Evolutionary conservation across 768 basidiomycete species (phyloP), one percentile per base, ranked within the genome.

Genomic region (Sutorius australiensis): DNA sequence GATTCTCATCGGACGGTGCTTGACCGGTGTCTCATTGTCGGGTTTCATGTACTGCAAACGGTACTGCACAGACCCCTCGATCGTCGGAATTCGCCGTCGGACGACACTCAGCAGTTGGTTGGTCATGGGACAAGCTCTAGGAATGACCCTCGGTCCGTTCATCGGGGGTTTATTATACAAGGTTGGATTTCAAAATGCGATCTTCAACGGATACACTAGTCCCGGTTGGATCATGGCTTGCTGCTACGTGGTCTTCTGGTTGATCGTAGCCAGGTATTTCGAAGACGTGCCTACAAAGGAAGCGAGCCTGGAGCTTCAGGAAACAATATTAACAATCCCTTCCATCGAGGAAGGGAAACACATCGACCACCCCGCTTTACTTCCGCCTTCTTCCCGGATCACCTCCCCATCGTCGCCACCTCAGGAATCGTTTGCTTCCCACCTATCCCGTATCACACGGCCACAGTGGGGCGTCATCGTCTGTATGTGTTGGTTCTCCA

Each of bases 401-500:
- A 9, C 38, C 10, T 17, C 7, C 28, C 21, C 49, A 13, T 10
- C 44, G n/a, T 45, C 34, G 6, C 40, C 50, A 33, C 31, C 12
- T 12, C 45, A 49, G n/a, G 60, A 51, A 33, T 50, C 61, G 6
- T 39, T 55, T 30, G 5, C 38, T 3, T 4, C 47, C 41, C 60
- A 56, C 6, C 48, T 62, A 39, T 54, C 44, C 46, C 55, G 28
- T 11, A 44, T 65, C 51, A 66, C 68, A 7, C 43, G 17, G 7
- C 49, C 64, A 8, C 77, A 80, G 53, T 80, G 78, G 76, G 80
- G 80, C 21, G 78, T 82, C 51, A 72, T 80, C 19, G 57, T 74
- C 37, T 83, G 79, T 62, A 84, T 87, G 81, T 86, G 83, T 64
- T 87, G 83, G 79, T 82, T 80, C 60, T 76, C 83, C 42, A 84